These are phyloP conservation scores for Rubia peregrina DNA, from an alignment of 305 asterid species.

Conservation along the genomic window DNA sequence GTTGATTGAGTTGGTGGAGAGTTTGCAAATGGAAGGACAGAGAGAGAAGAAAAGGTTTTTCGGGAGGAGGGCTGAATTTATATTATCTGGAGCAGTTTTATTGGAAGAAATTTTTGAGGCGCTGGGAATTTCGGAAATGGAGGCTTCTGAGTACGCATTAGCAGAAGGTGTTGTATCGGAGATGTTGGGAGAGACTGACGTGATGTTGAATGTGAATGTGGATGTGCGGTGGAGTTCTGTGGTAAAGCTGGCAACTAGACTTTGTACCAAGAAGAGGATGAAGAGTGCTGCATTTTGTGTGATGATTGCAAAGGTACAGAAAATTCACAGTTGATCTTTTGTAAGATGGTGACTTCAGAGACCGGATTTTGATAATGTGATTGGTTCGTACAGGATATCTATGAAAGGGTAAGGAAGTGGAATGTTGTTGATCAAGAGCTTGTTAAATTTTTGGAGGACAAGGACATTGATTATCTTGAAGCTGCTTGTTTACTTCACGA, in stretches of 20 bases:
- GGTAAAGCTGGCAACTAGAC: constrained; percentile 45
- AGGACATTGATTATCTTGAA: constrained; percentile 67
- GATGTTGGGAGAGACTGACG: constrained; percentile 39
- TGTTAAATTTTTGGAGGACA: constrained; percentile 35
- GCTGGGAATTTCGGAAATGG: constrained; percentile 56
- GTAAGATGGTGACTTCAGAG: background rate
- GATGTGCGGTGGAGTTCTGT: constrained; percentile 74
- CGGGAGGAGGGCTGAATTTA: constrained; percentile 47
- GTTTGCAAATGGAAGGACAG: constrained; percentile 41
- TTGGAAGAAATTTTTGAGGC: constrained; percentile 51
- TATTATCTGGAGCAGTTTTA: constrained; percentile 58
- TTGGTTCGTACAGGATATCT: constrained; percentile 48
- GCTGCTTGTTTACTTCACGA: constrained; percentile 84
- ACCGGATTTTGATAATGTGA: constrained; percentile 11
- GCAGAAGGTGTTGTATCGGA: constrained; percentile 73
- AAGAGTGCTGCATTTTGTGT: constrained; percentile 49
- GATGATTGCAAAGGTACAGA: constrained; percentile 47
- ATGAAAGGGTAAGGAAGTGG: constrained; percentile 49
- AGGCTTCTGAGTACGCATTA: constrained; percentile 70
- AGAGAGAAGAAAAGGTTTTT: constrained; percentile 38
- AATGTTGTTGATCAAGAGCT: constrained; percentile 26
- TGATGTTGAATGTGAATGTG: constrained; percentile 43
- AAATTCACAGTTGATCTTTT: background rate
- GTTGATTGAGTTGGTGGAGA: constrained; percentile 41
- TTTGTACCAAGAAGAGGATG: constrained; percentile 58